Percentiles rank a stretch among this genome's conserved stretches.
Conservation (phyloP, 139 green algal species). For the Chlamydomonas eustigma region DNA sequence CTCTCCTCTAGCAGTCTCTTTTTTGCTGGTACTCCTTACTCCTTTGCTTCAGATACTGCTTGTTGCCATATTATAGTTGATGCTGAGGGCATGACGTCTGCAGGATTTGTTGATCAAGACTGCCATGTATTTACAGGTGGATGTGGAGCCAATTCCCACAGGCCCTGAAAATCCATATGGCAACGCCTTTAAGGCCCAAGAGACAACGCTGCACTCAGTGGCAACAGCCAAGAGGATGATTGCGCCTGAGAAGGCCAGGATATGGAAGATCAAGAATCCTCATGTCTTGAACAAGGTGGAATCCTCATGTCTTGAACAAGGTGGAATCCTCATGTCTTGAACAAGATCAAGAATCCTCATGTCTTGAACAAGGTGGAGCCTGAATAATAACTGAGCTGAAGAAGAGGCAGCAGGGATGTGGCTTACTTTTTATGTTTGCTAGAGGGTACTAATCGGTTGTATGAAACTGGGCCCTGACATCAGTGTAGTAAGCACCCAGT, state of each 20-base stretch:
- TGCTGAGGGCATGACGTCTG: no score
- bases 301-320: slow-evolving; percentile 38
- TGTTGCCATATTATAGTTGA: no score
- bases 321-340: slow-evolving; percentile 38
- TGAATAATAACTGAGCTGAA: no score
- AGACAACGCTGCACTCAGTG: slow-evolving; percentile 49
- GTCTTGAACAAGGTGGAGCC: slow-evolving; percentile 45
- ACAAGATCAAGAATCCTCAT: slow-evolving; percentile 41
- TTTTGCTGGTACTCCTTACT: no score
- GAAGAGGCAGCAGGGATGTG: no score
- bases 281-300: slow-evolving; percentile 34
- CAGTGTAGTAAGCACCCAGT: no score
- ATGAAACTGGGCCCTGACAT: no score
- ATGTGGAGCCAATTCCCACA: slow-evolving; percentile 42
- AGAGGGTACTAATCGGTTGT: background rate
- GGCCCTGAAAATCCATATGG: slow-evolving; percentile 48
- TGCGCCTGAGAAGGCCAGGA: slow-evolving; percentile 36
- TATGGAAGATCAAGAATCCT: slow-evolving; percentile 63
- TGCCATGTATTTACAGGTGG: no score
- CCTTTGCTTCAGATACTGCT: no score
- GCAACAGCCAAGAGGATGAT: slow-evolving; percentile 34
- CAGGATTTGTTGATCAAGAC: no score
- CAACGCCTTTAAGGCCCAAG: slow-evolving; percentile 47
- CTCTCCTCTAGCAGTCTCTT: no score
- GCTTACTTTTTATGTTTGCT: no score